phyloP scores from a whole-genome alignment of 495 filamentous ascomycete genomes.

The Durotheca rogersii region DNA sequence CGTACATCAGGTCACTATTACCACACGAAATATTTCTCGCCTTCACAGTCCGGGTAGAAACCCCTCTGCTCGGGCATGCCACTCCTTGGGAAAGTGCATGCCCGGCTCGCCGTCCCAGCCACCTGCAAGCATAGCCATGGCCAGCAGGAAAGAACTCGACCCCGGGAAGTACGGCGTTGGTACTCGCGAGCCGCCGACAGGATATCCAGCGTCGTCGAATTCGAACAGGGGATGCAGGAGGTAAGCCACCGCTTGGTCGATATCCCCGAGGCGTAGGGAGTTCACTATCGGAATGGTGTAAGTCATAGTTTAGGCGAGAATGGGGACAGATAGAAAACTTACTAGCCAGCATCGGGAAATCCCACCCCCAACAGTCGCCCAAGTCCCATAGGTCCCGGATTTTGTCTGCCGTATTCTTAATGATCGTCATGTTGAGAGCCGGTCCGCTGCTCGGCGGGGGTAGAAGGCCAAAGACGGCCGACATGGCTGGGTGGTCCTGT shows the following conservation, averaged over 20 bases:
- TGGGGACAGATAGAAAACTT: conserved; percentile 2
- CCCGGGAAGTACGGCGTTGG: conserved; percentile 59
- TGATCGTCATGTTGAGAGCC: conserved; percentile 41
- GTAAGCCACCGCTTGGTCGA: conserved; percentile 49
- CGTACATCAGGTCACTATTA: too few species aligned
- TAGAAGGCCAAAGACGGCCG: conserved; percentile 51
- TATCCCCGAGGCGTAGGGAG: conserved; percentile 46
- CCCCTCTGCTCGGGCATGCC: conserved; percentile 51
- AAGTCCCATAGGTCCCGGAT: conserved; percentile 51
- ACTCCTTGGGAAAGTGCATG: conserved; percentile 45
- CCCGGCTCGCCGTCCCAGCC: conserved; percentile 52
- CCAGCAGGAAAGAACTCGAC: conserved; percentile 48
- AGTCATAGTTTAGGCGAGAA: neutral
- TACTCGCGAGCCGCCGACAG: conserved; percentile 51
- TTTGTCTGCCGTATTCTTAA: conserved; percentile 46
- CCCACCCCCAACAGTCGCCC: conserved; percentile 53
- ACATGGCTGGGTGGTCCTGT: conserved; percentile 54
- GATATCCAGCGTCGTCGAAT: conserved; percentile 56
- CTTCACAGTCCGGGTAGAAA: conserved; percentile 39
- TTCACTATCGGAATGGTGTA: conserved; percentile 36
- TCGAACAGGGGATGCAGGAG: conserved; percentile 48
- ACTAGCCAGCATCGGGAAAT: conserved; percentile 55
- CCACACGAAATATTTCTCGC: neutral
- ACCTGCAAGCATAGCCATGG: conserved; percentile 57
- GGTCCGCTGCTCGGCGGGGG: conserved; percentile 44